Conservation (phyloP, 2,329 filamentous ascomycete genomes). For the Diplocarpon mali region DNA sequence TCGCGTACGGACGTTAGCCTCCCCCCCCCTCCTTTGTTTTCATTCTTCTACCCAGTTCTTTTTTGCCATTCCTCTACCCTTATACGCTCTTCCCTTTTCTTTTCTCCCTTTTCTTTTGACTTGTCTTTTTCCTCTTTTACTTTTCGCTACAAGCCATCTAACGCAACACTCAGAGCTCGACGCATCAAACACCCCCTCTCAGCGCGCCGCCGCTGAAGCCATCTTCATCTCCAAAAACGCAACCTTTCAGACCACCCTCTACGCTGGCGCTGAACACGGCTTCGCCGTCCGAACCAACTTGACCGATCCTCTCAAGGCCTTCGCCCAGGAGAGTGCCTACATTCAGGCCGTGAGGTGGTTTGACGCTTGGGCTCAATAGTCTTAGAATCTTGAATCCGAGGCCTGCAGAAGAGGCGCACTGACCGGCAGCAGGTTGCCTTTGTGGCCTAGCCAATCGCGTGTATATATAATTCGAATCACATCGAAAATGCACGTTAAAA, state of each 20-base stretch:
- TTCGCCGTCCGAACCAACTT: conserved; percentile 61
- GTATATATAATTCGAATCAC: no score
- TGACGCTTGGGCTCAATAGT: conserved; percentile 15
- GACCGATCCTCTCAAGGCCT: conserved; percentile 41
- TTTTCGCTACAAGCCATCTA: no score
- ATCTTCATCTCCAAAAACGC: conserved; percentile 41
- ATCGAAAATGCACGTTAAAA: no score
- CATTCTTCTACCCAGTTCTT: not conserved
- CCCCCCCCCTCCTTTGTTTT: no score
- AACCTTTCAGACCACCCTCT: conserved; percentile 60
- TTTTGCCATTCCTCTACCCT: not conserved
- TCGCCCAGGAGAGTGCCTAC: conserved; percentile 71
- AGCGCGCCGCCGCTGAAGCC: conserved; percentile 33
- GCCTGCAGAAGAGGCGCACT: no score
- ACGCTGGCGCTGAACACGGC: conserved; percentile 58
- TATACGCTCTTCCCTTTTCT: no score
- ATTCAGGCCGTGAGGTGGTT: conserved; percentile 69
- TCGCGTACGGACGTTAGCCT: conserved; percentile 49
- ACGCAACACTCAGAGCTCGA: conserved; percentile 30
- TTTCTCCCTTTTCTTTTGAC: no score
- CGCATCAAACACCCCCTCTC: conserved; percentile 8
- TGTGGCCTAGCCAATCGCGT: no score
- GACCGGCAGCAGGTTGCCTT: no score
- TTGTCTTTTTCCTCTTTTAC: no score
- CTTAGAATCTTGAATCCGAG: no score